Evolutionary conservation across 164 flowering plant genomes (phyloP), one percentile per base, ranked within the genome.

Genomic region (Magnolia officinalis): DNA sequence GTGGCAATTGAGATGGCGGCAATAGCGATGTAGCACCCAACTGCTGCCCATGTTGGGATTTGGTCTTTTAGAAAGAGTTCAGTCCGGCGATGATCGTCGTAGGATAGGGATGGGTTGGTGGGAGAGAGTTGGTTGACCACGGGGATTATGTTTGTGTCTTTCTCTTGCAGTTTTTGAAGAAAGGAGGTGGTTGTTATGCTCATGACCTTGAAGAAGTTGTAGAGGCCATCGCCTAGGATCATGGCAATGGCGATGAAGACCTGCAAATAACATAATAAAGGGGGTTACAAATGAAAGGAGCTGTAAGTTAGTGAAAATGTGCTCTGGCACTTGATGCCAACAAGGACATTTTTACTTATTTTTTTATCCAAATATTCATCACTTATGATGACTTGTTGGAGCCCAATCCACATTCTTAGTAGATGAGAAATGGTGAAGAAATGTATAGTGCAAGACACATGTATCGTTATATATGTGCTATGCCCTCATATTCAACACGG

Each of bases 1-100:
- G 75, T n/a, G 14, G 70, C 52, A 31, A 74, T 84, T 45, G 93
- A 85, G 37, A 87, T 51, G 29, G 50, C 66, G 2, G 89, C 88
- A 0, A 90, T 75, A 64, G 55, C 6, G 0, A 83, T 6, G 51
- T 89, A 90, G 45, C 91, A 90, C 1, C 7, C 16, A 52, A 79
- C 13, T 8, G 93, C 89, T 13, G 74, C 13, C 83, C 82, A 82
- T 8, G 26, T 45, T 0, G 93, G 93, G 50, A 90, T 85, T 49
- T 83, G 83, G 73, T 88, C 91, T 75, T 86, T 87, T 7, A 85
- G 69, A 79, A 90, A 90, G 76, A 51, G 72, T 23, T 82, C 77
- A 1, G 67, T 81, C 16, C 90, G 78, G 2, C 81, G 75, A 59
- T 80, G 71, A 1, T 87, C 89, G 20, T 85, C 90, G 21, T 74